Evolutionary conservation across 805 yeast genomes (phyloP), one percentile per base, ranked within the genome.

Genomic region (Barnettozyma californica): DNA sequence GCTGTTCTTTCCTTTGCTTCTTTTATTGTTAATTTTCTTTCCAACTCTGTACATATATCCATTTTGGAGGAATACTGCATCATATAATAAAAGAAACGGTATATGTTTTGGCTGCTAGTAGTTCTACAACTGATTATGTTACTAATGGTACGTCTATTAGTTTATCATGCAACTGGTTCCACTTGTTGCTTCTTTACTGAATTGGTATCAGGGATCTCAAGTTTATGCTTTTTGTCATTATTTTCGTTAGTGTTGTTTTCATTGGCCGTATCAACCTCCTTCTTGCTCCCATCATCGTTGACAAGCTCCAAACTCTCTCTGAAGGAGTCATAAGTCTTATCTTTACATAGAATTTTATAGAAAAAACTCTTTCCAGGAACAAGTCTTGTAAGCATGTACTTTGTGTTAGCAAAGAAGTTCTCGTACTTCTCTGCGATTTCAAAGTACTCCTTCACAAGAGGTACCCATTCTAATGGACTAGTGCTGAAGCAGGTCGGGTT

Each of bases 331-430:
- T 73, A 64, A 79, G 71, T 61, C 81, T 88, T 38, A 80, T 68
- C 56, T 74, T 71, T 49, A 81, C 73, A 38, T 45, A 89, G 66
- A 42, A 65, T 55, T 55, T 77, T 81, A 61, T 87, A 86, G 43
- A 78, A 69, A 11, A 74, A 69, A 3, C 80, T 74, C 61, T 80
- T 84, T 1, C 95, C 92, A 1, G 96, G 96, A 11, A 88, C 72
- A 68, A 88, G 81, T 59, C 89, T 81, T 31, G 82, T 70, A 40
- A 92, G 59, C 69, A 94, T 80, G 64, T 84, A 92, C 68, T 94
- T 94, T 1, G 94, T 78, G 63, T 89, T 90, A 4, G 87, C 75
- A 19, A 77, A 68, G 56, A 77, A 77, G 63, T 87, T 88, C 43
- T 81, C 83, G 63, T 73, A 78, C 46, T 72, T 56, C 14, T 66